These are phyloP conservation scores for Cajanus cajan DNA, from an alignment of 306 rosid species.

Conservation along the genomic window DNA sequence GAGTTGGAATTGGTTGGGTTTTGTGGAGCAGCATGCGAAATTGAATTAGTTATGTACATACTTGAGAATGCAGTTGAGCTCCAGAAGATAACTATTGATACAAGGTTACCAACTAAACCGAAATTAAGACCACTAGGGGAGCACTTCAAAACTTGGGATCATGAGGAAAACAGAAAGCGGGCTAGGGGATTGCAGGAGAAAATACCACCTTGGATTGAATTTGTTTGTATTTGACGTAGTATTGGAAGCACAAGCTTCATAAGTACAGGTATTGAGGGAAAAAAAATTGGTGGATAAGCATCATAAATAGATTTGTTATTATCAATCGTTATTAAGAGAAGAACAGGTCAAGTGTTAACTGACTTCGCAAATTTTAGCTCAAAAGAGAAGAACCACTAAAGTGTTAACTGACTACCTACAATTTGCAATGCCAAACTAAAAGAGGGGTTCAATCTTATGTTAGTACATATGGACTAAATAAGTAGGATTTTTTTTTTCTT, in stretches of 20 bases:
- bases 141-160: conserved; percentile 28
- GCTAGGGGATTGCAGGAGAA: conserved; percentile 17
- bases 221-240: conserved; percentile 14
- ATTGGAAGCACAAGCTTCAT: neutral
- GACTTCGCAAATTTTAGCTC: neutral
- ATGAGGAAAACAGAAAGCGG: conserved; percentile 18
- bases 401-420: neutral
- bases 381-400: neutral
- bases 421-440: neutral
- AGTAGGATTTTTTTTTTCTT: neutral
- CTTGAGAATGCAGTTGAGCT: conserved; percentile 31
- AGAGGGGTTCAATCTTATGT: neutral
- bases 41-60: conserved; percentile 26
- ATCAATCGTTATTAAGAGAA: neutral
- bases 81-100: conserved; percentile 37
- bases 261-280: neutral
- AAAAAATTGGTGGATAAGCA: neutral
- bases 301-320: neutral
- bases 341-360: neutral
- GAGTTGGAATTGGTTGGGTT: conserved; percentile 40
- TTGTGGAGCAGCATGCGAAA: conserved; percentile 37
- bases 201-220: conserved; percentile 26
- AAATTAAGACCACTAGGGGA: neutral
- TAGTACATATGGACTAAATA: neutral
- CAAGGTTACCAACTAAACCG: conserved; percentile 27